These are phyloP conservation scores for Olyra latifolia DNA, from an alignment of 176 grass and related monocot genomes.

Conservation along the genomic window DNA sequence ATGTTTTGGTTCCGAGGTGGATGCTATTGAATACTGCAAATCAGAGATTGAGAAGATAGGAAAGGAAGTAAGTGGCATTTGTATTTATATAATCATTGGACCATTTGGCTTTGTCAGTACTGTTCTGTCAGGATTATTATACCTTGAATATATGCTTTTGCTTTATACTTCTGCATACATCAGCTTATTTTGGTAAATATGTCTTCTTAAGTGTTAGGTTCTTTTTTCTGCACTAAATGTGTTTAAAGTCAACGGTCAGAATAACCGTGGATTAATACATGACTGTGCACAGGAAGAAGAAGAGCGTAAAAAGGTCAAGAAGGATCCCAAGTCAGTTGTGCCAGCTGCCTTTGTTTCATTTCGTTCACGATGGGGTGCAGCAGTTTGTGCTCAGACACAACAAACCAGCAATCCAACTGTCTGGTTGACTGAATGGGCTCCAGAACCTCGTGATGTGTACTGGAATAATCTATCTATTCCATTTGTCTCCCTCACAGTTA, in stretches of 20 bases:
- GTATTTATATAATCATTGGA: neutral
- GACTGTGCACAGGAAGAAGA: conserved; percentile 56
- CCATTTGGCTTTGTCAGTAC: neutral
- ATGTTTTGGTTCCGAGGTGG: conserved; percentile 76
- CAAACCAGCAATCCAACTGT: conserved; percentile 85
- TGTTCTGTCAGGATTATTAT: neutral
- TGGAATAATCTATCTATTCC: conserved; percentile 95
- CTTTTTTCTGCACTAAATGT: neutral
- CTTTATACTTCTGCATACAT: too few species aligned
- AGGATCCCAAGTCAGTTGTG: conserved; percentile 73
- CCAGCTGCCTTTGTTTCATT: conserved; percentile 97
- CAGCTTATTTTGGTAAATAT: too few species aligned
- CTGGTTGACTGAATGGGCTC: conserved; percentile 97
- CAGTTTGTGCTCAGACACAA: conserved; percentile 98
- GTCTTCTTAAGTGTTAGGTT: neutral
- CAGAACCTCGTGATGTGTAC: conserved; percentile 94
- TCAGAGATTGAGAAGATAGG: conserved; percentile 79
- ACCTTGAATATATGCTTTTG: too few species aligned
- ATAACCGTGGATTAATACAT: conserved; percentile 19
- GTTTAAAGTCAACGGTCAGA: conserved; percentile 11
- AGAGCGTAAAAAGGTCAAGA: conserved; percentile 72
- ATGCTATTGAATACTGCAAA: conserved; percentile 95
- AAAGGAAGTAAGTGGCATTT: conserved; percentile 64
- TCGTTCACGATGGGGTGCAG: conserved; percentile 78
- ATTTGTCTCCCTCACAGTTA: conserved; percentile 74